Conservation (phyloP, 352 stramenopile genomes). For the Globisporangium camurandrum region DNA sequence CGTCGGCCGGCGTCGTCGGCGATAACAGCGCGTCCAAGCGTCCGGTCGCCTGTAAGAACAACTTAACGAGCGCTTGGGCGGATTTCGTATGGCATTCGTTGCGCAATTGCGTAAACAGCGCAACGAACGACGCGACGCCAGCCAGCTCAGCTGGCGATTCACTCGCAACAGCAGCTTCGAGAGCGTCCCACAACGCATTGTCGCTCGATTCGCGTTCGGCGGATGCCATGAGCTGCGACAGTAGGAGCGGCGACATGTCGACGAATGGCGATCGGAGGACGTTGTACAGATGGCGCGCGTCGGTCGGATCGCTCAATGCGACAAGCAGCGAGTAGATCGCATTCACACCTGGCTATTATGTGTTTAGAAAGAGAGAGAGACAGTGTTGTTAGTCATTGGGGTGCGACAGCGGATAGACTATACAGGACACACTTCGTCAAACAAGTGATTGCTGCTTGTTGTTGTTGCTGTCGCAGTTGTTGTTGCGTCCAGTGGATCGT, state of each 20-base stretch:
- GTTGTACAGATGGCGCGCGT: conserved; percentile 74
- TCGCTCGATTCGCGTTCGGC: conserved; percentile 35
- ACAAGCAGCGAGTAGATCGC: conserved; percentile 59
- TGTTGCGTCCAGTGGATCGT: not conserved
- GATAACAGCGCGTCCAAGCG: conserved; percentile 33
- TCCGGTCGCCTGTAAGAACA: conserved; percentile 49
- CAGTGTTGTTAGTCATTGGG: not conserved
- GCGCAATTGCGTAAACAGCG: conserved; percentile 29
- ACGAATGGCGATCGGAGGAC: conserved; percentile 62
- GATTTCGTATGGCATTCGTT: conserved; percentile 42
- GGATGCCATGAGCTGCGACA: conserved; percentile 63
- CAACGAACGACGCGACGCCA: conserved; percentile 28
- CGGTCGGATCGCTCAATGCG: conserved; percentile 51
- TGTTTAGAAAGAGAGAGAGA: not conserved
- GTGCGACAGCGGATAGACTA: not conserved
- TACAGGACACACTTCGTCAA: conserved; percentile 16
- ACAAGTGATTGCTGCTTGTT: conserved; percentile 10
- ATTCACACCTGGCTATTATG: conserved; percentile 38
- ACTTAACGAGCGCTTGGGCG: conserved; percentile 51
- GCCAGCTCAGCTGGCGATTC: no score
- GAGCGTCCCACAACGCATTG: conserved; percentile 36
- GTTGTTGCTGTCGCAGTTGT: not conserved
- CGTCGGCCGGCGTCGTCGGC: conserved; percentile 38
- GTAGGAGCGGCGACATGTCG: conserved; percentile 36
- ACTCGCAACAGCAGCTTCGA: conserved; percentile 44